A percentile compares a stretch with the other conserved stretches of the same genome.
Conservation (phyloP, 108 stramenopile species). For the Epithemia pelagica region DNA sequence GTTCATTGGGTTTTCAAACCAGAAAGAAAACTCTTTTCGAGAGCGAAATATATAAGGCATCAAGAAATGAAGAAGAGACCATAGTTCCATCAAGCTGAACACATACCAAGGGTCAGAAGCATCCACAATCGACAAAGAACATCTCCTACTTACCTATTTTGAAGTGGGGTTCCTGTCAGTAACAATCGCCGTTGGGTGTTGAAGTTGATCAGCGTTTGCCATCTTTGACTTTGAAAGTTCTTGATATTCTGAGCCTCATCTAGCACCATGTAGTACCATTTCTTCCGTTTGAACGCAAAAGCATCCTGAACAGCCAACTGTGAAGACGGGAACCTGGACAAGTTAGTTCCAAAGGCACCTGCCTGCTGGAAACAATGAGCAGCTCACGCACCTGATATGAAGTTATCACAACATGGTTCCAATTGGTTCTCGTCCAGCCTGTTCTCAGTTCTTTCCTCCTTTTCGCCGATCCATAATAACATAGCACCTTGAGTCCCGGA, state of each 20-base stretch:
- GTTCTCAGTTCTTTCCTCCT: slow-evolving; percentile 81
- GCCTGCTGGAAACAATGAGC: too few relatives aligned
- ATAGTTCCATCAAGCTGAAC: slow-evolving; percentile 81
- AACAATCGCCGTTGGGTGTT: slow-evolving; percentile 92
- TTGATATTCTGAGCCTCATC: slow-evolving; percentile 99
- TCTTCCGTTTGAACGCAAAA: slow-evolving; percentile 88
- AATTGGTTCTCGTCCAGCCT: slow-evolving; percentile 93
- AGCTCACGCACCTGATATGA: slow-evolving; percentile 82
- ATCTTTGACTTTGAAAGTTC: slow-evolving; percentile 96
- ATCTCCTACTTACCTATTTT: not conserved
- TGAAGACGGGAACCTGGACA: too few relatives aligned
- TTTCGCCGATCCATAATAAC: slow-evolving; percentile 95
- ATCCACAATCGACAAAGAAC: slow-evolving; percentile 60
- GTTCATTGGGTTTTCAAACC: slow-evolving; percentile 97
- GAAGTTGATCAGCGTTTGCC: slow-evolving; percentile 98
- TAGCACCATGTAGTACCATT: slow-evolving; percentile 97
- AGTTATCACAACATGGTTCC: slow-evolving; percentile 93
- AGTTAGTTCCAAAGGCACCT: too few relatives aligned
- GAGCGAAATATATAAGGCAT: slow-evolving; percentile 86
- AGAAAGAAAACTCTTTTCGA: slow-evolving; percentile 95
- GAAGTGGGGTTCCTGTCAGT: slow-evolving; percentile 83
- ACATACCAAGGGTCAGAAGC: slow-evolving; percentile 57
- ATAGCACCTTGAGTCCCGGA: slow-evolving; percentile 87
- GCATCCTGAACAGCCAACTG: slow-evolving; percentile 92
- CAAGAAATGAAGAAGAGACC: slow-evolving; percentile 87